Evolutionary conservation across 352 stramenopile species (phyloP).

Genomic region (Phytopythium helicoides): DNA sequence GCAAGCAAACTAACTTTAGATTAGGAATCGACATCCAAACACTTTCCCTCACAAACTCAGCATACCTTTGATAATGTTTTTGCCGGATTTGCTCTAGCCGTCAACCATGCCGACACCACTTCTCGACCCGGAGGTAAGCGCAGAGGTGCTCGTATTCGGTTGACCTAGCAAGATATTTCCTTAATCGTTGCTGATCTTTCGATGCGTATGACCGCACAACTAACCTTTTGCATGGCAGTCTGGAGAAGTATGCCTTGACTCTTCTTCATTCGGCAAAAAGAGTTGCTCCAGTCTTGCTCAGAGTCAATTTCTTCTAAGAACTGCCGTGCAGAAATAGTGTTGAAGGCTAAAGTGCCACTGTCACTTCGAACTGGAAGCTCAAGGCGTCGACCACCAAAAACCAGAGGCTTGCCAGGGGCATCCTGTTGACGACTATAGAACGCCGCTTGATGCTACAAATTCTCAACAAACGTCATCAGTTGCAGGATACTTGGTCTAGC

Average conservation of each 20-base stretch:
- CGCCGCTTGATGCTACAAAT: conserved; percentile 55
- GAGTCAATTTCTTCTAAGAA: conserved; percentile 7
- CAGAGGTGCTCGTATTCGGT: conserved; percentile 37
- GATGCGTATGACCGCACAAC: too few relatives aligned
- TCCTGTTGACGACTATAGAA: conserved; percentile 57
- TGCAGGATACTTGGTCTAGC: too few relatives aligned
- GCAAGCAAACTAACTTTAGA: too few relatives aligned
- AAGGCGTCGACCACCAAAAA: conserved; percentile 78
- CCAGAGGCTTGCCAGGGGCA: conserved; percentile 65
- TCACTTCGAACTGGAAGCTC: conserved; percentile 41
- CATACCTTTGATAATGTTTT: conserved; percentile 22
- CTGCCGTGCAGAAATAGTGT: conserved; percentile 27
- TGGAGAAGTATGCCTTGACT: too few relatives aligned
- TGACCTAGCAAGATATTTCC: conserved; percentile 11
- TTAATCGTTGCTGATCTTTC: not conserved
- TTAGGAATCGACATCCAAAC: too few relatives aligned
- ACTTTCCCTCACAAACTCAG: not conserved
- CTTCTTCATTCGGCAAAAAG: not conserved
- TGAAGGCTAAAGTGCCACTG: conserved; percentile 37
- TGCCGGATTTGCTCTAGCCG: conserved; percentile 6
- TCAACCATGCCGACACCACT: conserved; percentile 31
- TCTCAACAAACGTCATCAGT: too few relatives aligned
- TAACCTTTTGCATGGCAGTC: too few relatives aligned
- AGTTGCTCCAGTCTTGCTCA: not conserved
- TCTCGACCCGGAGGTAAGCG: conserved; percentile 30